Evolutionary conservation across 306 rosid genomes (phyloP), one percentile per base, ranked within the genome.

Genomic region (Hippophae gyantsensis): DNA sequence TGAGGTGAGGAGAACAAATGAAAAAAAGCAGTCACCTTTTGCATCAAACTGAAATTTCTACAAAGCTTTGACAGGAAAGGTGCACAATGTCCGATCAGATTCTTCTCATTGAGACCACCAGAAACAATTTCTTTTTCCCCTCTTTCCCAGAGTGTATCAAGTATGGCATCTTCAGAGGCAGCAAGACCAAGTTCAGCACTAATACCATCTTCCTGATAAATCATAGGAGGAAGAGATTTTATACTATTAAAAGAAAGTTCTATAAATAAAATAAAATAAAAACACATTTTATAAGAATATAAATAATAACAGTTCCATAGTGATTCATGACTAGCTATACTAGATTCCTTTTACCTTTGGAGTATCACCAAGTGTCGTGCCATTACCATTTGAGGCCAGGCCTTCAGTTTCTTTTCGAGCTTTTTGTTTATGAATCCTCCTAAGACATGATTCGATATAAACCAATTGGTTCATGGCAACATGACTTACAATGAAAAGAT

Each of bases 401-500:
- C 60, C 54, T 71, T 80, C 86, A 63, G 57, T n/a, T 52, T 70
- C 87, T 65, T 78, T 76, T 7, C 58, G 10, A 45, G 52, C 78
- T 72, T 74, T 90, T 77, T 90, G 98, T 74, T 83, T 90, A 78
- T 79, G 95, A 58, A 90, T 82, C 82, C 85, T 90, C 52, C 86
- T 81, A 57, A 76, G 82, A 69, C 96, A 90, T 27, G 87, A 85
- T 80, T 90, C 98, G 25, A 90, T 81, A 73, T 90, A 87, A 44
- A 85, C 79, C 60, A 90, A 67, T 41, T 90, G 98, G 78, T 87
- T 87, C 98, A 87, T 87, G 80, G 96, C 96, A 64, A 80, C 76
- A 75, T 85, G 96, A 74, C 96, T 87, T 56, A 60, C 47, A 13
- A 87, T 65, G 85, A 90, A 90, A 67, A 90, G 77, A 66, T 74